Conservation (phyloP, 768 basidiomycete genomes). For the Kwoniella dejecticola region DNA sequence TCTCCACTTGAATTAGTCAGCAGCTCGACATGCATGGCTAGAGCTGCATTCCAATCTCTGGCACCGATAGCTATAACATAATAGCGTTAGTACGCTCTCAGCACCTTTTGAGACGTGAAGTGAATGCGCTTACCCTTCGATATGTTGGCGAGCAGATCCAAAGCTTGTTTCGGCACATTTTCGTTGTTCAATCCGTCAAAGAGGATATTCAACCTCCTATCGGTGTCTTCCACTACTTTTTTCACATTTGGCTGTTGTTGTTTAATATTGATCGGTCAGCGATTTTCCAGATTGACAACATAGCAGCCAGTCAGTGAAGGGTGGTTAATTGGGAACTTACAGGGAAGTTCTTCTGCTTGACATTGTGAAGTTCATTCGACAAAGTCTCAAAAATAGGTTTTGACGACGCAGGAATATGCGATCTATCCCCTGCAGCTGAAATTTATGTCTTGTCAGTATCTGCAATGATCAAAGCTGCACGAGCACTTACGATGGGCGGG, state of each 20-base stretch:
- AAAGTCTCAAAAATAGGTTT: constrained; percentile 70
- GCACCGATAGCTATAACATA: constrained; percentile 71
- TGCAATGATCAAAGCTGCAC: background rate
- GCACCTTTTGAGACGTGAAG: background rate
- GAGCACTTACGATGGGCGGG: constrained; percentile 66
- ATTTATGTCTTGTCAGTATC: background rate
- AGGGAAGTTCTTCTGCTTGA: constrained; percentile 71
- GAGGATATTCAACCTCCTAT: constrained; percentile 77
- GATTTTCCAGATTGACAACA: background rate
- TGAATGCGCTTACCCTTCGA: constrained; percentile 65
- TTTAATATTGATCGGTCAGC: background rate
- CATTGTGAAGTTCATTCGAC: constrained; percentile 63
- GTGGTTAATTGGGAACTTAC: constrained; percentile 60
- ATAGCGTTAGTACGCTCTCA: background rate
- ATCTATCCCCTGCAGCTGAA: constrained; percentile 81
- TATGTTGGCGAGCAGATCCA: constrained; percentile 71
- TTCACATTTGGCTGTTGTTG: constrained; percentile 72
- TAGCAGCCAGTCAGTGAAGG: background rate
- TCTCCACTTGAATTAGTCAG: constrained; percentile 80
- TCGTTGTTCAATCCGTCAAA: constrained; percentile 94
- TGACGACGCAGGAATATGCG: constrained; percentile 78
- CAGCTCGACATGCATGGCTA: constrained; percentile 82
- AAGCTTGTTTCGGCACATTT: constrained; percentile 69
- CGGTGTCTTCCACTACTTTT: constrained; percentile 80
- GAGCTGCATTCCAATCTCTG: constrained; percentile 72